Percentiles rank a stretch among this genome's conserved stretches.
phyloP scores from a whole-genome alignment of 768 basidiomycete genomes.

The Crepidotus variabilis region DNA sequence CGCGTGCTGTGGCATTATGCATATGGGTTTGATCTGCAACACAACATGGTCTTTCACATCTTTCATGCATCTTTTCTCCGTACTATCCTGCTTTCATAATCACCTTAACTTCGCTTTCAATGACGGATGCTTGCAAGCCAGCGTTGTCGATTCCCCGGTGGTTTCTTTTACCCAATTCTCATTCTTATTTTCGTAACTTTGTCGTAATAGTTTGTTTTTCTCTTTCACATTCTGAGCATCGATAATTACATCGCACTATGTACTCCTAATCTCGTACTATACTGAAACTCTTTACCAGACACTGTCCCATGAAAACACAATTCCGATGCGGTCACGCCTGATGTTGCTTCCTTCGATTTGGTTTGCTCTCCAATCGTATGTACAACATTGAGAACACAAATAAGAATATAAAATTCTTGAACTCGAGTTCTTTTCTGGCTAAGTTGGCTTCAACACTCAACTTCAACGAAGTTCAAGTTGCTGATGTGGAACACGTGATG shows the following conservation, averaged over 20 bases:
- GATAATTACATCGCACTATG: slow-evolving; percentile 11
- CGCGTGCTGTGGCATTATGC: slow-evolving; percentile 13
- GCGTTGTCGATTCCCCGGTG: slow-evolving; percentile 18
- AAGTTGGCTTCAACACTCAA: too few relatives aligned
- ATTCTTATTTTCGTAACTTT: slow-evolving; percentile 10
- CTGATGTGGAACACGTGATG: neutral
- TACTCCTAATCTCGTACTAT: neutral
- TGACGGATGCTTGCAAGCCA: slow-evolving; percentile 11
- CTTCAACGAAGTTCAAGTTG: neutral
- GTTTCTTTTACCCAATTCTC: slow-evolving; percentile 13
- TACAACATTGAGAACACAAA: neutral
- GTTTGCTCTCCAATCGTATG: neutral
- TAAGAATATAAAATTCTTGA: neutral
- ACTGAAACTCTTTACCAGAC: neutral
- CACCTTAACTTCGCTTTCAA: slow-evolving; percentile 9
- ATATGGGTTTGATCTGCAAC: slow-evolving; percentile 4
- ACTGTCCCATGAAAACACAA: neutral
- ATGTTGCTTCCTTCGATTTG: neutral
- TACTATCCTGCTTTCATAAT: slow-evolving; percentile 14
- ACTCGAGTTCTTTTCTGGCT: too few relatives aligned
- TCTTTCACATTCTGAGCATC: slow-evolving; percentile 16
- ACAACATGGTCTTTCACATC: slow-evolving; percentile 9
- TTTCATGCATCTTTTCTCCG: slow-evolving; percentile 10
- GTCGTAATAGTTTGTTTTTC: slow-evolving; percentile 4
- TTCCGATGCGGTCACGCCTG: neutral